Percentiles rank a stretch among this genome's conserved stretches.
Conservation (phyloP, 2,329 filamentous ascomycete genomes). For the Aspergillus pseudoterreus region DNA sequence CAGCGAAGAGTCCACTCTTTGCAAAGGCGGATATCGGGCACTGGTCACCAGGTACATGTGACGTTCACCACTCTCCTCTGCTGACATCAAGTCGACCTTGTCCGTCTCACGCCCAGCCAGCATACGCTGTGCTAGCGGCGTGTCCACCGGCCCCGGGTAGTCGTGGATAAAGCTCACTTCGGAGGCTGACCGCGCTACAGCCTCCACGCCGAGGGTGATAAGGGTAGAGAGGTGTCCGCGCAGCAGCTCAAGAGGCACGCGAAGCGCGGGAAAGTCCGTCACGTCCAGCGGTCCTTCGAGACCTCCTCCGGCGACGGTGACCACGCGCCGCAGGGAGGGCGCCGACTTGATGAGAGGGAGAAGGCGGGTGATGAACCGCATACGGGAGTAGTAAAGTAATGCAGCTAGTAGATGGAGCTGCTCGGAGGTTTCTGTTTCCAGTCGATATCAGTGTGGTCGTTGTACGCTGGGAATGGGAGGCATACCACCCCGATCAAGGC, state of each 20-base stretch:
- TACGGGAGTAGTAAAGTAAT: slow-evolving; percentile 56
- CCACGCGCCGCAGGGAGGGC: neutral
- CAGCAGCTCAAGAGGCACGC: neutral
- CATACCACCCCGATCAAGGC: too few species aligned
- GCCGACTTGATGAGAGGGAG: slow-evolving; percentile 50
- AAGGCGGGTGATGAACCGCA: slow-evolving; percentile 55
- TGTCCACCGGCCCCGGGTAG: neutral
- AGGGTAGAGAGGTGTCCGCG: neutral
- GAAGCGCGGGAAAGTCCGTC: neutral
- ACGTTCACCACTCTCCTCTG: neutral
- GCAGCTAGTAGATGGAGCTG: slow-evolving; percentile 51
- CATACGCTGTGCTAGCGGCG: neutral
- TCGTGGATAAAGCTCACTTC: neutral
- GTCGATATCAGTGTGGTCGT: neutral
- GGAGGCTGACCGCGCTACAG: neutral
- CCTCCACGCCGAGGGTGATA: neutral
- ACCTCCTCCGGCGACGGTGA: neutral
- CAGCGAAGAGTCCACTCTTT: neutral
- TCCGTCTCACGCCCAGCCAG: neutral
- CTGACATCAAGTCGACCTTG: neutral
- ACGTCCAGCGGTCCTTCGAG: neutral
- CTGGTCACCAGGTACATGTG: neutral
- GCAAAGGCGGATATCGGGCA: neutral
- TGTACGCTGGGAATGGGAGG: too few species aligned
- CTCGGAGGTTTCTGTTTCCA: slow-evolving; percentile 44